These are phyloP conservation scores for Seiridium unicorne DNA, from an alignment of 2,329 filamentous ascomycete genomes.

Conservation along the genomic window DNA sequence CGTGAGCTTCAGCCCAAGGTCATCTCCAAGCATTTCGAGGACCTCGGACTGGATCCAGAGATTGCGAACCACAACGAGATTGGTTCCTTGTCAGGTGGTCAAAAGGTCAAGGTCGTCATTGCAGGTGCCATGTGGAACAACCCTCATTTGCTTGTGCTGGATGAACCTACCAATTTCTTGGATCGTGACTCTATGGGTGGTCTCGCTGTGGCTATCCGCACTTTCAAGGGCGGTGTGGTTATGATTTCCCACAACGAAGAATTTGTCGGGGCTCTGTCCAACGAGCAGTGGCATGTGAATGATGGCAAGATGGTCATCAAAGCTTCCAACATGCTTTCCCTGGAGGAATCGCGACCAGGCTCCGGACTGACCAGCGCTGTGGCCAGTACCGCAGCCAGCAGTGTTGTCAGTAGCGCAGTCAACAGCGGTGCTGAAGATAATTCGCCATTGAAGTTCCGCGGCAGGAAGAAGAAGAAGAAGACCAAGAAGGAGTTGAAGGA, in stretches of 20 bases:
- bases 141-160: conserved; percentile 92
- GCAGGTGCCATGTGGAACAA: conserved; percentile 99
- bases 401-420: conserved; percentile 60
- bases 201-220: conserved; percentile 94
- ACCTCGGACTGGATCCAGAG: conserved; percentile 92
- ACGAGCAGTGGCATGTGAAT: conserved; percentile 93
- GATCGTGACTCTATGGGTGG: conserved; percentile 96
- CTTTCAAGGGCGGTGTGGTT: conserved; percentile 97
- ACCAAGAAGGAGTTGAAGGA: conserved; percentile 97
- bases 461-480: conserved; percentile 97
- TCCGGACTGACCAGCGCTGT: conserved; percentile 53
- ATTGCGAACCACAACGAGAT: conserved; percentile 99
- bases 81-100: conserved; percentile 89
- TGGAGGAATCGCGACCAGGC: conserved; percentile 76
- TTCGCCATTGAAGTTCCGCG: conserved; percentile 79
- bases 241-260: conserved; percentile 99
- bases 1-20: conserved; percentile 88
- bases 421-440: conserved; percentile 85
- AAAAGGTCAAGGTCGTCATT: conserved; percentile 98
- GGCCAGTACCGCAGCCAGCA: conserved; percentile 53
- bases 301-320: conserved; percentile 86
- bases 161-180: conserved; percentile 99
- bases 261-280: conserved; percentile 92
- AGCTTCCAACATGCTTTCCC: conserved; percentile 72
- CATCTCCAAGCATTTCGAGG: conserved; percentile 97